Conservation (phyloP, 75 land plant genomes). For the Pinus tabuliformis region DNA sequence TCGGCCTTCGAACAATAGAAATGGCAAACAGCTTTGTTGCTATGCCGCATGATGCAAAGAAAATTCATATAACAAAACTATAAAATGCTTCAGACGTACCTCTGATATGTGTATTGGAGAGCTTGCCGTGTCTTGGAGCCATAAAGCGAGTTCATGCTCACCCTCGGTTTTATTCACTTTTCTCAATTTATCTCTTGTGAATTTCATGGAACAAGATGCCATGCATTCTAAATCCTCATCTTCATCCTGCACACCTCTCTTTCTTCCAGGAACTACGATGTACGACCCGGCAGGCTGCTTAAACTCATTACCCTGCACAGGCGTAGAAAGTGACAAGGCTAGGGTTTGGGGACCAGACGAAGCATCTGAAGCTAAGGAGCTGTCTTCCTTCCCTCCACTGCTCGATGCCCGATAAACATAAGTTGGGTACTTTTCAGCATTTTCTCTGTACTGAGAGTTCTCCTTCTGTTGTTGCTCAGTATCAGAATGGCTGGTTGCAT, state of each 20-base stretch:
- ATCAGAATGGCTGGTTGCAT: neutral
- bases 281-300: neutral
- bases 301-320: neutral
- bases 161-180: neutral
- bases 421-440: neutral
- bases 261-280: no score
- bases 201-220: neutral
- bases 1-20: neutral
- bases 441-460: no score
- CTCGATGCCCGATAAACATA: neutral
- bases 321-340: neutral
- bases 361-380: neutral
- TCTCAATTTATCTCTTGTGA: neutral
- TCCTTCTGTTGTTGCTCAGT: neutral
- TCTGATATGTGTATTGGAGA: neutral
- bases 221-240: neutral
- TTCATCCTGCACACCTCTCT: neutral
- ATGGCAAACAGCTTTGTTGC: neutral
- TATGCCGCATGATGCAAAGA: no score
- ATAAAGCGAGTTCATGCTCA: neutral
- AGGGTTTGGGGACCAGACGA: neutral
- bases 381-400: neutral
- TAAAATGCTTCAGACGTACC: neutral
- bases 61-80: neutral
- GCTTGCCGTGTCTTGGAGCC: slow-evolving; percentile 4